Conservation (phyloP, 1,284 basidiomycete species). For the Pascua sp. region DNA sequence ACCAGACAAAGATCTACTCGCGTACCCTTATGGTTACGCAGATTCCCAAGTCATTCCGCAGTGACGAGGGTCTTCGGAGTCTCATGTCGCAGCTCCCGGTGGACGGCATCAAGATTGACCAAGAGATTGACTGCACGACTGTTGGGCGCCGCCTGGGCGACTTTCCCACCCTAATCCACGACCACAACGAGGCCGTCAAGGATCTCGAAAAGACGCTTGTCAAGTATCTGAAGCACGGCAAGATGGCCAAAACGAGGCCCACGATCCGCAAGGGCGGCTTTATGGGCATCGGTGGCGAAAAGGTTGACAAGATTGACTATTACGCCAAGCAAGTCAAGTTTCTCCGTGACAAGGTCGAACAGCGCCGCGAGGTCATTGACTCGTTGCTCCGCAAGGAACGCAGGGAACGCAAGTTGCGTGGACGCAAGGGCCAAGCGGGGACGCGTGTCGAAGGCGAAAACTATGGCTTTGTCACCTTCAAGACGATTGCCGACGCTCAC, state of each 20-base stretch:
- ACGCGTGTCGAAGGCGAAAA: slow-evolving; percentile 60
- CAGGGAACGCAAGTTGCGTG: slow-evolving; percentile 30
- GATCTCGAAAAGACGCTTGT: slow-evolving; percentile 80
- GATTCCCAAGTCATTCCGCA: slow-evolving; percentile 70
- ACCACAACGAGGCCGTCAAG: slow-evolving; percentile 79
- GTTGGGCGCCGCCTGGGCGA: slow-evolving; percentile 45
- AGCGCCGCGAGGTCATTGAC: slow-evolving; percentile 69
- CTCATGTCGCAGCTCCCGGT: slow-evolving; percentile 66
- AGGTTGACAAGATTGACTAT: slow-evolving; percentile 77
- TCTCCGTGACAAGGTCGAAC: slow-evolving; percentile 68
- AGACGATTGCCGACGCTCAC: slow-evolving; percentile 78
- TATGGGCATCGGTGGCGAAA: slow-evolving; percentile 68
- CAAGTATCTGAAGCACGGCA: slow-evolving; percentile 74
- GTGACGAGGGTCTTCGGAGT: slow-evolving; percentile 67
- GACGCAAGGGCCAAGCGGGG: slow-evolving; percentile 3
- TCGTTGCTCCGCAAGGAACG: slow-evolving; percentile 50
- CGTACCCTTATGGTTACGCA: slow-evolving; percentile 57
- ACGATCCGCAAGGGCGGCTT: slow-evolving; percentile 67
- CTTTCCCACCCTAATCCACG: slow-evolving; percentile 54
- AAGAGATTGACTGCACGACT: slow-evolving; percentile 39
- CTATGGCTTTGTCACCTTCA: slow-evolving; percentile 92
- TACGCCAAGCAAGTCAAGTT: slow-evolving; percentile 65
- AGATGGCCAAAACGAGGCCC: slow-evolving; percentile 69
- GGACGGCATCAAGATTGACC: slow-evolving; percentile 50
- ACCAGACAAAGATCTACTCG: slow-evolving; percentile 48